A percentile compares a stretch with the other conserved stretches of the same genome.
These are phyloP conservation scores for Microthlaspi erraticum DNA, from an alignment of 345 rosid species.

Conservation along the genomic window DNA sequence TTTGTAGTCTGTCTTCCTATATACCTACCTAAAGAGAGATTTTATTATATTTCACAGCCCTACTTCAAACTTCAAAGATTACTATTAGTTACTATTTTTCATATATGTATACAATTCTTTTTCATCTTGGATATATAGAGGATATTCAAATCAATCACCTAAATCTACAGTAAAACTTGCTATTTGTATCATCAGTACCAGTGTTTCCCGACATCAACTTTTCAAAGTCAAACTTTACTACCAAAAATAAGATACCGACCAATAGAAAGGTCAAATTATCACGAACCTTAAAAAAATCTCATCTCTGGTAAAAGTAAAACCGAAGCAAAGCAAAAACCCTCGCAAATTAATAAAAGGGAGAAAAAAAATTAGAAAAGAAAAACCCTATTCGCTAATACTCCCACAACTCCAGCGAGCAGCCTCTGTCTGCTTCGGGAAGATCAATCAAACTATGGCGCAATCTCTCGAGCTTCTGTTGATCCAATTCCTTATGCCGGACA, in stretches of 20 bases:
- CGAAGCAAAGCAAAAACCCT: slow-evolving; percentile 35
- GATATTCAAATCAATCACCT: too few relatives aligned
- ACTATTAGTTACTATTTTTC: too few relatives aligned
- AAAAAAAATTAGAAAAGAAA: slow-evolving; percentile 2
- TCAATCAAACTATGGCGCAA: slow-evolving; percentile 68
- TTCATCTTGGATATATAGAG: too few relatives aligned
- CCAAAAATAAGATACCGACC: slow-evolving; percentile 15
- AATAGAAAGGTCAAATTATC: neutral
- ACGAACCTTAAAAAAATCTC: neutral
- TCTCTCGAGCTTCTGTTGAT: slow-evolving; percentile 88
- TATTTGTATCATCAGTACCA: too few relatives aligned
- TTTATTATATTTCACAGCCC: neutral
- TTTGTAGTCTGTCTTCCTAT: neutral
- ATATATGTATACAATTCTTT: too few relatives aligned
- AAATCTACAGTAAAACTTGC: too few relatives aligned
- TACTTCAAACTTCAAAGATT: too few relatives aligned
- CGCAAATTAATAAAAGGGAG: neutral
- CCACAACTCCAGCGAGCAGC: slow-evolving; percentile 30
- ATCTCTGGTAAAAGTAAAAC: slow-evolving; percentile 1
- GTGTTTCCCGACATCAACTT: neutral
- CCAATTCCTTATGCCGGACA: slow-evolving; percentile 99
- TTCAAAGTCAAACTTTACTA: neutral
- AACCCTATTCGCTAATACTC: slow-evolving; percentile 39
- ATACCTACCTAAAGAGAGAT: neutral
- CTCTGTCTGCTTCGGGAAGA: slow-evolving; percentile 33